Evolutionary conservation across 2,329 filamentous ascomycete genomes (phyloP).

Genomic region (Aspergillus aculeatus): DNA sequence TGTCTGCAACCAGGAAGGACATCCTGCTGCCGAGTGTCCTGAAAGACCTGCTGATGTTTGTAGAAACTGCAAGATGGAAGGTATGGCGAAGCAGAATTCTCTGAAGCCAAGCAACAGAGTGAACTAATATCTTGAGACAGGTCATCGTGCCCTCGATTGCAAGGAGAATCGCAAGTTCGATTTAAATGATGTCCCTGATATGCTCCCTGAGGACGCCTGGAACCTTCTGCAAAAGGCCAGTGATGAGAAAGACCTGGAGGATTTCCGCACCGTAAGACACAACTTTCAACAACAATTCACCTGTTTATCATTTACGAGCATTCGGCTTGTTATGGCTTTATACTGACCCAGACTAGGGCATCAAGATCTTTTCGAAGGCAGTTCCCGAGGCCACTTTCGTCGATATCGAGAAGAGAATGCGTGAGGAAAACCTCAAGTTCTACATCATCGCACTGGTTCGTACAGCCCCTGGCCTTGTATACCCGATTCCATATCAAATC

Average conservation of each 20-base stretch:
- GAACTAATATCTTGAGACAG: conserved; percentile 21
- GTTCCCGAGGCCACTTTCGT: conserved; percentile 46
- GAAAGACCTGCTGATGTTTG: conserved; percentile 44
- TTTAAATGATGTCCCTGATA: conserved; percentile 45
- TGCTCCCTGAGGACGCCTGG: conserved; percentile 53
- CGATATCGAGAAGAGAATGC: conserved; percentile 53
- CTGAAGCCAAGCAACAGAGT: conserved; percentile 1
- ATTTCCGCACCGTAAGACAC: conserved; percentile 48
- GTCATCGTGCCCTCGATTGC: conserved; percentile 47
- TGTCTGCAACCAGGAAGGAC: conserved; percentile 48
- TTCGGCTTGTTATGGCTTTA: background rate
- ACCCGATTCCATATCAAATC: background rate
- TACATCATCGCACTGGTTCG: conserved; percentile 54
- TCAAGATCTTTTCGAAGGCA: conserved; percentile 54
- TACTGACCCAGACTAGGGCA: conserved; percentile 31
- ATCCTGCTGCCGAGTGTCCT: conserved; percentile 47
- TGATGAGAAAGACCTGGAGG: conserved; percentile 49
- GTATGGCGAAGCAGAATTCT: conserved; percentile 23
- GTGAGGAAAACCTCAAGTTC: conserved; percentile 47
- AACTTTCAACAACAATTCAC: fast-evolving
- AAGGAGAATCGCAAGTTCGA: conserved; percentile 48
- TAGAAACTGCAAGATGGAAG: conserved; percentile 49
- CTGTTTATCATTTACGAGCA: no score
- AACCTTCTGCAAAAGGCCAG: conserved; percentile 49
- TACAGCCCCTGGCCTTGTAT: background rate